Base-by-base conservation (phyloP, 2,329 filamentous ascomycete genomes). In the Dothideomycetes sp. region DNA sequence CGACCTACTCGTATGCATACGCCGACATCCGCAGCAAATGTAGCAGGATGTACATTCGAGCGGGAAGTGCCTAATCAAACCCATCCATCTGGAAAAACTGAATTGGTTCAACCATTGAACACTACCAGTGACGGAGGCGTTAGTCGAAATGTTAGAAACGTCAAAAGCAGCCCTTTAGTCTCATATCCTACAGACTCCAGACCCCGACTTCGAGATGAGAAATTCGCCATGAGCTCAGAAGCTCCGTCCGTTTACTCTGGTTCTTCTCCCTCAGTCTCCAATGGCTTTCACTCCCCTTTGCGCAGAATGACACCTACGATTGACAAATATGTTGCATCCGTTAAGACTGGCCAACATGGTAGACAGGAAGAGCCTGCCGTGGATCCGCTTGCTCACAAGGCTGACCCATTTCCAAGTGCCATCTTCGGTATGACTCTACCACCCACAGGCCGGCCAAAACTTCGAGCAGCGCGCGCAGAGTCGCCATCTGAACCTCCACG, bases 171-270 rank as follows among this genome's bases (percentile, higher is more conserved):
- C n/a, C n/a, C n/a, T n/a, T n/a, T n/a, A n/a, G n/a, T n/a, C n/a
- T n/a, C n/a, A n/a, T n/a, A n/a, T n/a, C n/a, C n/a, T n/a, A n/a
- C n/a, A n/a, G n/a, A n/a, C n/a, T n/a, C n/a, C n/a, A n/a, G n/a
- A n/a, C n/a, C n/a, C n/a, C n/a, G n/a, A n/a, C n/a, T n/a, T n/a
- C n/a, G n/a, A n/a, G n/a, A n/a, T n/a, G n/a, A n/a, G n/a, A n/a
- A n/a, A n/a, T n/a, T n/a, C n/a, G 38, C 48, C 41, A 36, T 46
- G 8, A 57, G 44, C 37, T 58, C 58, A 38, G 56, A 57, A 34
- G 68, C 66, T 12, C 66, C 66, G 12, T 69, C 66, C n/a, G 58
- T 68, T 15, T 60, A 63, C 24, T 69, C 66, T 36, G 66, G 63
- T 24, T 68, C 66, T 15, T 68, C 66, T 22, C 58, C 57, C 29